phyloP scores from a whole-genome alignment of 331 rosid species.

The Telfairia occidentalis region DNA sequence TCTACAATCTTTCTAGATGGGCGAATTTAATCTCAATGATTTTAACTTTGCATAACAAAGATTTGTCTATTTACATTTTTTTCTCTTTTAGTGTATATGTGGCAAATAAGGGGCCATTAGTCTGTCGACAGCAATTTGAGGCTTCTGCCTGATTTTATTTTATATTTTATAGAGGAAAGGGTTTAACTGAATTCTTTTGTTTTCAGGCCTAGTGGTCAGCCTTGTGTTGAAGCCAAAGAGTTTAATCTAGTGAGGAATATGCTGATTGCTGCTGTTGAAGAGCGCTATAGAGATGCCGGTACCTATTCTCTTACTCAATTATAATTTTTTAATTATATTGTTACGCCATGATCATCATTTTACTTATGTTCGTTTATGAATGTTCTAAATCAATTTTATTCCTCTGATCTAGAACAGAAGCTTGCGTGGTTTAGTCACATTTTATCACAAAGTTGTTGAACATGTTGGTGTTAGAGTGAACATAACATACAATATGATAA shows the following conservation, averaged over 20 bases:
- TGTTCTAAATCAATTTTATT: not conserved
- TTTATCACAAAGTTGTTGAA: not conserved
- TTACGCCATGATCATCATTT: not conserved
- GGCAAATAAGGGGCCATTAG: not conserved
- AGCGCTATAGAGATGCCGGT: slow-evolving; percentile 97
- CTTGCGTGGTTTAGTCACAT: not conserved
- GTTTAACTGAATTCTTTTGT: slow-evolving; percentile 8
- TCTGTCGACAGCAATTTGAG: not conserved
- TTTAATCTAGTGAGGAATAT: slow-evolving; percentile 79
- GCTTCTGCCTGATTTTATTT: not conserved
- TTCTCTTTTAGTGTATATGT: not conserved
- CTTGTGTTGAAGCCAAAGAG: slow-evolving; percentile 75
- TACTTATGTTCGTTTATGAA: not conserved
- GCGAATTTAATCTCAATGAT: not conserved
- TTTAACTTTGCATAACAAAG: not conserved
- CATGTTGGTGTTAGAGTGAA: not conserved
- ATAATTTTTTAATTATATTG: not conserved
- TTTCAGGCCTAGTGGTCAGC: slow-evolving; percentile 85
- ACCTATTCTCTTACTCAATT: slow-evolving; percentile 8
- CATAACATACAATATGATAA: not conserved
- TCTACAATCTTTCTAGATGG: not conserved
- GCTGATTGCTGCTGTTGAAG: slow-evolving; percentile 87
- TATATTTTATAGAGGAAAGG: not conserved
- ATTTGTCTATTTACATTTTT: not conserved
- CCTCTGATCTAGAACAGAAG: not conserved